Evolutionary conservation across 371 early-diverging fungal genomes (phyloP).

Genomic region (Syncephalastrum contaminatum): DNA sequence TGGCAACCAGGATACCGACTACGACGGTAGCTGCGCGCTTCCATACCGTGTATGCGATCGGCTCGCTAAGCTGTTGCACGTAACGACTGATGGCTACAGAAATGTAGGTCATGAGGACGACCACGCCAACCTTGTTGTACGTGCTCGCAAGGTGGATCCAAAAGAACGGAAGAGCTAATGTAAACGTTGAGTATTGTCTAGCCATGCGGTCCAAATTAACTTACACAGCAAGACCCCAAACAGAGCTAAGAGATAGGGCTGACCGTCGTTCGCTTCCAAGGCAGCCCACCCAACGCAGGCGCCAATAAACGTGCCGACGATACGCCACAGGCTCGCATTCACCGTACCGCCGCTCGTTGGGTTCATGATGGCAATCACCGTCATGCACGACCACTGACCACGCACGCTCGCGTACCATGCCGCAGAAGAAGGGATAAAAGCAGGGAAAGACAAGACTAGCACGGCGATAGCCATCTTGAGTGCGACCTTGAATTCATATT

Average conservation of each 20-base stretch:
- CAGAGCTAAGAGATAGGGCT: slow-evolving; percentile 51
- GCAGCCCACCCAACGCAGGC: slow-evolving; percentile 53
- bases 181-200: slow-evolving; percentile 1
- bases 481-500: slow-evolving; percentile 57
- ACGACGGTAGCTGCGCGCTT: slow-evolving; percentile 54
- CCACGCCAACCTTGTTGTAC: slow-evolving; percentile 45
- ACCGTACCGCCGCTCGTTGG: slow-evolving; percentile 63
- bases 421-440: slow-evolving; percentile 46
- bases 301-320: slow-evolving; percentile 56
- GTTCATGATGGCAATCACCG: slow-evolving; percentile 60
- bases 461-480: slow-evolving; percentile 60
- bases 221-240: slow-evolving; percentile 59
- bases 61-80: slow-evolving; percentile 31
- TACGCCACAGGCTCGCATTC: slow-evolving; percentile 52
- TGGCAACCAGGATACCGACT: slow-evolving; percentile 53
- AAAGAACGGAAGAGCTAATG: slow-evolving; percentile 41
- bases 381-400: slow-evolving; percentile 62
- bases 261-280: slow-evolving; percentile 39
- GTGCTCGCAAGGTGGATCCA: slow-evolving; percentile 48
- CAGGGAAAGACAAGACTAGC: slow-evolving; percentile 41
- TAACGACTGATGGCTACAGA: slow-evolving; percentile 43
- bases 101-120: slow-evolving; percentile 40
- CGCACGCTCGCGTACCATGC: slow-evolving; percentile 41
- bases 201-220: neutral
- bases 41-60: slow-evolving; percentile 41